A percentile compares a stretch with the other conserved stretches of the same genome.
These are phyloP conservation scores for Aspergillus homomorphus DNA, from an alignment of 495 filamentous ascomycete species.

Conservation along the genomic window DNA sequence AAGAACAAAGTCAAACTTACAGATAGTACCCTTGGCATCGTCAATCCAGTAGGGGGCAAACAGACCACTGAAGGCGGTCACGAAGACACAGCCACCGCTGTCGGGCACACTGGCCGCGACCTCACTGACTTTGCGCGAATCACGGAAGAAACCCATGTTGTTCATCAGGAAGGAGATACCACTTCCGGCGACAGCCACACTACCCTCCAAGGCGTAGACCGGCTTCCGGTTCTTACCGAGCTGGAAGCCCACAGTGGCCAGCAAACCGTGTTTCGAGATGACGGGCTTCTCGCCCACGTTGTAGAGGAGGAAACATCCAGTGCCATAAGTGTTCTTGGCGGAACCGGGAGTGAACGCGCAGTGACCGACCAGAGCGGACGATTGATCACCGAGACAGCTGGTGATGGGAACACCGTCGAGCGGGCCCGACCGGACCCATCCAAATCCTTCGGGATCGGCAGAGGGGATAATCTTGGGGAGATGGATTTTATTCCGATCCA, in stretches of 20 bases:
- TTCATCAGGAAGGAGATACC: conserved; percentile 89
- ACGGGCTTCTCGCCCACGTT: conserved; percentile 91
- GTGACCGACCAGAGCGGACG: conserved; percentile 87
- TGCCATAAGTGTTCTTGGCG: conserved; percentile 97
- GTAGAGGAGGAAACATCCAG: conserved; percentile 92
- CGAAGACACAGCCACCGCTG: conserved; percentile 88
- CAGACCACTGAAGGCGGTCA: conserved; percentile 92
- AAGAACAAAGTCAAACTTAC: conserved; percentile 46
- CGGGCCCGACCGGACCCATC: conserved; percentile 60
- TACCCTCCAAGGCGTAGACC: conserved; percentile 89
- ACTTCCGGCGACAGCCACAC: conserved; percentile 85
- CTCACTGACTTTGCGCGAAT: conserved; percentile 77
- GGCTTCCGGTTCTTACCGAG: conserved; percentile 59
- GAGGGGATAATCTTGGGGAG: conserved; percentile 87
- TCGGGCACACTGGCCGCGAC: conserved; percentile 80
- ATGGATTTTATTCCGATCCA: conserved; percentile 70
- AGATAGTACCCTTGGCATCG: conserved; percentile 87
- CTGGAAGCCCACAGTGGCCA: conserved; percentile 87
- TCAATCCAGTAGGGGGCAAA: conserved; percentile 99
- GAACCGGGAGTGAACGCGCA: conserved; percentile 81
- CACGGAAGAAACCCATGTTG: conserved; percentile 79
- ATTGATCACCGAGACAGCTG: conserved; percentile 90
- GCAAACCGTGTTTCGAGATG: conserved; percentile 81
- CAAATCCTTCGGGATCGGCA: conserved; percentile 73
- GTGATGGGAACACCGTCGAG: conserved; percentile 77